Evolutionary conservation across 495 filamentous ascomycete species (phyloP), one percentile per base, ranked within the genome.

Genomic region (Penicillium cataractarum): DNA sequence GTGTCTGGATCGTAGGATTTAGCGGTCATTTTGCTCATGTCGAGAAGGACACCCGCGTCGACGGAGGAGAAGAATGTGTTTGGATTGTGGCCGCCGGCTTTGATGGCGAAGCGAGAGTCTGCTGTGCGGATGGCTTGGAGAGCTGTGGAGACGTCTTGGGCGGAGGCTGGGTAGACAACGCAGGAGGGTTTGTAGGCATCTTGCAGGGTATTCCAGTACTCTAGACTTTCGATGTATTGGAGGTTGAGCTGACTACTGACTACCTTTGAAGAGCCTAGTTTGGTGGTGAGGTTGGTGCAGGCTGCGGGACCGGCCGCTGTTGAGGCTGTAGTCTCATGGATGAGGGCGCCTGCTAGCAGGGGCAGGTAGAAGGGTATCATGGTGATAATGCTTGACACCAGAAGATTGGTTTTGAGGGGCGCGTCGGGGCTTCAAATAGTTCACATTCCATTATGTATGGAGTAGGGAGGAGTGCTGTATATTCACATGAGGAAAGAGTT

Each of bases 151-250:
- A 77, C 73, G 49, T 77, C 71, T 26, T 66, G 49, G 0, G 73
- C 67, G 0, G 58, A 62, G 7, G 40, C 19, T 3, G 76, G 76
- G 33, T 69, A 72, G n/a, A 77, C 58, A 9, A 76, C 60, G 48
- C 76, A 78, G 5, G 70, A 64, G 1, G 76, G 73, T 27, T 70
- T 64, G 62, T 75, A 76, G 5, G 58, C 58, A 61, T 71, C 73
- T 52, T 76, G 75, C 7, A 67, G 66, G 0, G 79, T 78, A 17
- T 77, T 82, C 79, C 78, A 84, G 61, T 84, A 84, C 40, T 82
- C 68, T 35, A 39, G 52, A 40, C 68, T 71, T 2, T 54, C 44
- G 31, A 57, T 54, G 44, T 73, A 73, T 8, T 58, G 42, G 13
- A 58, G 26, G 52, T 55, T 68, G 22, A 67, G 31, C n/a, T 58